Evolutionary conservation across 768 basidiomycete genomes (phyloP), one percentile per base, ranked within the genome.

Genomic region (Auricularia sp.): DNA sequence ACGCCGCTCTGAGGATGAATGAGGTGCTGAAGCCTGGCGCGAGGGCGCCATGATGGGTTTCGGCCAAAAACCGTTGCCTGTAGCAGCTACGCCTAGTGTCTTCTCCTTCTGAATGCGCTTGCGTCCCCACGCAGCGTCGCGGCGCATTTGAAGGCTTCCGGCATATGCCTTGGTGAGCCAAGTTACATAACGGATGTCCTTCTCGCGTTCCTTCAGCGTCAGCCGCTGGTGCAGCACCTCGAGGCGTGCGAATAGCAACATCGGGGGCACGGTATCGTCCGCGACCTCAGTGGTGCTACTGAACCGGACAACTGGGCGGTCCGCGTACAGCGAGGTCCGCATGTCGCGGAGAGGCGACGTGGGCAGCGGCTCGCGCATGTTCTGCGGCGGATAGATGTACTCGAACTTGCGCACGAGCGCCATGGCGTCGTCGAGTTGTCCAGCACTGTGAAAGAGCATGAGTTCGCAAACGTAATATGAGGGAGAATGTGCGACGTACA

Each of bases 221-320:
- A 93, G 74, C 34, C 87, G 79, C 65, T 91, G 83, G 72, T 96
- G 93, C 61, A 97, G 76, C 4, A 87, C 66, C 67, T 90, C 87
- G n/a, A 96, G 67, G 71, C 96, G 92, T 16, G 75, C 68, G 71
- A 93, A 96, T 12, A 84, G 80, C 23, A 96, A 69, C 47, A 93
- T 72, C 0, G 93, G 93, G 0, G 93, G 90, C 5, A 97, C 87
- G 29, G 81, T 71, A 68, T 92, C 88, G 71, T 97, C 94, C 1
- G 84, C 81, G 3, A 88, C 79, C 18, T 84, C 83, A 2, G 78
- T 74, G 0, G 75, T 73, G 4, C 85, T 81, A 2, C 83, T 84
- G 68, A 91, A 77, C 23, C 90, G 85, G 23, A 96, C 87, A 36
- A 93, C 73, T 3, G 91, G 90, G 14, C 85, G 80, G 1, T 77